phyloP scores from a whole-genome alignment of 371 early-diverging fungal genomes.

The Saksenaea oblongispora region DNA sequence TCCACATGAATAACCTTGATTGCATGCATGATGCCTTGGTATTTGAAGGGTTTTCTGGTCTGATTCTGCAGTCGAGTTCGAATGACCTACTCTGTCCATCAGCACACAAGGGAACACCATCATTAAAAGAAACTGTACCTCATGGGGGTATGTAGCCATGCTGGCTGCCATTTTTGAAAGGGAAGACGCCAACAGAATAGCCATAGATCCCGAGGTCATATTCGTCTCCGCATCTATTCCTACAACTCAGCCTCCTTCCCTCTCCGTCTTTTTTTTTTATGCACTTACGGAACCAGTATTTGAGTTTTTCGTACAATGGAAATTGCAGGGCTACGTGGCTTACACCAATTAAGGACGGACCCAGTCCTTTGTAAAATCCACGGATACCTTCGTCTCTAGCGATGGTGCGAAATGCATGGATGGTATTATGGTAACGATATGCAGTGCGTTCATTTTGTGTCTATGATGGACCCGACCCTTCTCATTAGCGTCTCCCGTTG shows the following conservation, averaged over 20 bases:
- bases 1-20: slow-evolving; percentile 69
- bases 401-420: slow-evolving; percentile 74
- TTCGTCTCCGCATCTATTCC: slow-evolving; percentile 18
- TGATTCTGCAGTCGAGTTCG: slow-evolving; percentile 92
- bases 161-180: slow-evolving; percentile 89
- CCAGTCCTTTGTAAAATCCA: slow-evolving; percentile 90
- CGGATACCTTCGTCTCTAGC: slow-evolving; percentile 68
- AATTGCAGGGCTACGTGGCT: slow-evolving; percentile 95
- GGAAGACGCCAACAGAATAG: slow-evolving; percentile 78
- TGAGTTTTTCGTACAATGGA: slow-evolving; percentile 92
- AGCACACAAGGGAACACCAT: too few relatives aligned
- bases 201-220: slow-evolving; percentile 38
- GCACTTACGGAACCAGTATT: slow-evolving; percentile 60
- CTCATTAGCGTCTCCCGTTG: background rate
- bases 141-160: slow-evolving; percentile 83
- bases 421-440: slow-evolving; percentile 72
- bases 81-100: slow-evolving; percentile 69
- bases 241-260: background rate
- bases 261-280: background rate
- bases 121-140: slow-evolving; percentile 37
- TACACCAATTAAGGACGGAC: slow-evolving; percentile 88
- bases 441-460: slow-evolving; percentile 72
- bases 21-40: slow-evolving; percentile 78
- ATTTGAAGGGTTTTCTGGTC: slow-evolving; percentile 69
- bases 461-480: slow-evolving; percentile 27